Conservation (phyloP, 2,329 filamentous ascomycete species). For the Blastomyces emzantsi region DNA sequence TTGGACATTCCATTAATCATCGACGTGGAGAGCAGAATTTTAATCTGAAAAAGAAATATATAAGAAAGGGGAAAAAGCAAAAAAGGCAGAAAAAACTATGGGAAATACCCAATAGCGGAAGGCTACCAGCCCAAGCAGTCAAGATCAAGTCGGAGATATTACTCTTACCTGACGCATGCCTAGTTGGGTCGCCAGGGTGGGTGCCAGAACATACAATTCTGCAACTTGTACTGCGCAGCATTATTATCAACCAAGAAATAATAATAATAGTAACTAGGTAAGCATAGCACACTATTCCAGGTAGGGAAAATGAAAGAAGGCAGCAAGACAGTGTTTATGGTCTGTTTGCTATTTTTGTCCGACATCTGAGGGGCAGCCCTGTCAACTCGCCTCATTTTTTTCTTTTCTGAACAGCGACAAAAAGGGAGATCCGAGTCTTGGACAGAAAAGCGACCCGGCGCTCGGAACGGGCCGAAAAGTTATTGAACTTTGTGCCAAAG, state of each 20-base stretch:
- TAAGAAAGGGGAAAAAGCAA: neutral
- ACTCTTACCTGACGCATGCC: conserved; percentile 1
- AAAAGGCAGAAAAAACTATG: neutral
- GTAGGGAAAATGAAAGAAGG: conserved; percentile 2
- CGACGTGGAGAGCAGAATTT: neutral
- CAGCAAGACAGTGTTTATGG: neutral
- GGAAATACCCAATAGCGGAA: neutral
- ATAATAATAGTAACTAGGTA: conserved; percentile 4
- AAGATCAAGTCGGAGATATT: neutral
- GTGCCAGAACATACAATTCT: neutral
- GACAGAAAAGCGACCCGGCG: conserved; percentile 2
- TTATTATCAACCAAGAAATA: neutral
- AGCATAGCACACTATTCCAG: neutral
- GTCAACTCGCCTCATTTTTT: conserved; percentile 9
- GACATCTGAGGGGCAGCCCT: conserved; percentile 1
- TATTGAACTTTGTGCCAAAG: conserved; percentile 2
- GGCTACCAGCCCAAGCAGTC: conserved; percentile 4
- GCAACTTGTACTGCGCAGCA: neutral
- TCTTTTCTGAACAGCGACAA: conserved; percentile 18
- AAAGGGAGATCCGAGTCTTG: conserved; percentile 7
- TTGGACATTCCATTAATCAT: neutral
- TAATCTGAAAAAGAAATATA: neutral
- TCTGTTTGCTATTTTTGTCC: neutral
- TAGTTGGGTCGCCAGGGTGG: conserved; percentile 6
- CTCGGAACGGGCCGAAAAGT: conserved; percentile 14